A percentile compares a stretch with the other conserved stretches of the same genome.
These are phyloP conservation scores for Metrosideros polymorpha DNA, from an alignment of 441 rosid species.

Conservation along the genomic window DNA sequence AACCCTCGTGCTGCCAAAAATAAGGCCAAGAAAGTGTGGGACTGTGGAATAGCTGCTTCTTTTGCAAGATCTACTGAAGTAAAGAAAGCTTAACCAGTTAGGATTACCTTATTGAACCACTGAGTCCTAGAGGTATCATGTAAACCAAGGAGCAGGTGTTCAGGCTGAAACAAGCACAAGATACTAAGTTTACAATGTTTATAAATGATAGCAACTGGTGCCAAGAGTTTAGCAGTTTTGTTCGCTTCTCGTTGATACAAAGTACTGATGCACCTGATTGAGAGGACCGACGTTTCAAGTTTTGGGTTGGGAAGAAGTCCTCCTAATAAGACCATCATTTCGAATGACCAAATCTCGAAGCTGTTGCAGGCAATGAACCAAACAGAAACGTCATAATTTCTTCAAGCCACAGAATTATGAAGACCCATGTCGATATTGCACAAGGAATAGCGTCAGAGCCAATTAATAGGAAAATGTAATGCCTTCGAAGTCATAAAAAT, in stretches of 20 bases:
- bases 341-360: background rate
- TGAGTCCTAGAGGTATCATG: background rate
- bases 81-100: background rate
- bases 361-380: background rate
- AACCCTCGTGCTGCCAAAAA: background rate
- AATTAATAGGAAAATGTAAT: background rate
- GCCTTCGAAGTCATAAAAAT: background rate
- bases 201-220: background rate
- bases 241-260: background rate
- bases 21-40: background rate
- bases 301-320: background rate
- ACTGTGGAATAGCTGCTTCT: background rate
- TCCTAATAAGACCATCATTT: background rate
- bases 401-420: background rate
- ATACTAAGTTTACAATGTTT: background rate
- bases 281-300: background rate
- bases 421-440: background rate
- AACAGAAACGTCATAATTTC: background rate
- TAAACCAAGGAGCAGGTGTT: background rate
- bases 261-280: background rate
- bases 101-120: background rate
- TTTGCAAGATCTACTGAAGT: background rate
- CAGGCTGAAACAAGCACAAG: background rate
- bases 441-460: background rate
- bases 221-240: background rate